Evolutionary conservation across 2,329 filamentous ascomycete genomes (phyloP).

Genomic region (Fusarium mangiferae): DNA sequence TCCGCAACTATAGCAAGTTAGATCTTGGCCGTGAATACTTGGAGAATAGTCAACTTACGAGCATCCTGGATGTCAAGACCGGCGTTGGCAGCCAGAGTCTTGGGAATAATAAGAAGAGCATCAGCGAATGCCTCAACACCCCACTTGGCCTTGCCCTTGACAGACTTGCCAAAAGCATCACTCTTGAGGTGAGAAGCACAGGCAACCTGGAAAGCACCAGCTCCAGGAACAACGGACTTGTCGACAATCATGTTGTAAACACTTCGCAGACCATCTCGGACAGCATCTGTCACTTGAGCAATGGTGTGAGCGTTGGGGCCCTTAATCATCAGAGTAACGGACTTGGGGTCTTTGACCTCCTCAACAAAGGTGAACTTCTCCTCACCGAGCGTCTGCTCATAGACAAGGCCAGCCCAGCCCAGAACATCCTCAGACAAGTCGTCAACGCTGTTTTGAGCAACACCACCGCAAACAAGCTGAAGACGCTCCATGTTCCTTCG

Average conservation of each 20-base stretch:
- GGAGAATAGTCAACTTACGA: constrained; percentile 65
- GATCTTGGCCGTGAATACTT: constrained; percentile 5
- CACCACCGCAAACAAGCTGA: constrained; percentile 92
- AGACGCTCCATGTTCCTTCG: constrained; percentile 98
- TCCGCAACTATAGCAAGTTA: constrained; percentile 71
- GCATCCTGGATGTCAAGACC: constrained; percentile 98
- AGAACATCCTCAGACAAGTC: constrained; percentile 88
- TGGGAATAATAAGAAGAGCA: constrained; percentile 93
- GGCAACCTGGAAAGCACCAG: constrained; percentile 94
- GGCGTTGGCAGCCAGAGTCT: constrained; percentile 95
- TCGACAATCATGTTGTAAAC: constrained; percentile 99
- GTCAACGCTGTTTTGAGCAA: constrained; percentile 95
- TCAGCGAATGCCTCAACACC: constrained; percentile 96
- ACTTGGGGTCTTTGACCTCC: constrained; percentile 98
- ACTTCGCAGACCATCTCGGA: constrained; percentile 91
- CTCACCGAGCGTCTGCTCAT: constrained; percentile 96
- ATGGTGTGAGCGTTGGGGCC: constrained; percentile 98
- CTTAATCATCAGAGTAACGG: constrained; percentile 97
- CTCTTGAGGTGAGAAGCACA: constrained; percentile 88
- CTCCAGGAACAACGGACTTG: constrained; percentile 91
- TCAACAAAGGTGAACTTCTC: constrained; percentile 99
- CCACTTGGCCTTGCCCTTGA: constrained; percentile 98
- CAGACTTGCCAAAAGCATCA: constrained; percentile 85
- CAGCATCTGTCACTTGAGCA: constrained; percentile 94
- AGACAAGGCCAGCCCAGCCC: constrained; percentile 95